These are phyloP conservation scores for Fusarium sp. DNA, from an alignment of 2,329 filamentous ascomycete genomes.

Conservation along the genomic window DNA sequence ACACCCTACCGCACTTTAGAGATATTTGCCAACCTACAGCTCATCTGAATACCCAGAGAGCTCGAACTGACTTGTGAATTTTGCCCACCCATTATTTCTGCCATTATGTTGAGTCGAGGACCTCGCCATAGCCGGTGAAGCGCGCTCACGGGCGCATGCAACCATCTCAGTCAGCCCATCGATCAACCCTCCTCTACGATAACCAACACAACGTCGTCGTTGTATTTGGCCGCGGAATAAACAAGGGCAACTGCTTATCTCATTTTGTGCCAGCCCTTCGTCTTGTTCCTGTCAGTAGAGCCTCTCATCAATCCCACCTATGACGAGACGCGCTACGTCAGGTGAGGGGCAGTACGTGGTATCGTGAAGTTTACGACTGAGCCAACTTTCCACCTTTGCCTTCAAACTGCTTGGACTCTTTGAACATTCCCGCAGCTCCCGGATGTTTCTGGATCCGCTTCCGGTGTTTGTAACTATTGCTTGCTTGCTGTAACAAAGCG, in stretches of 20 bases:
- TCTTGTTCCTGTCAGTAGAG: background rate
- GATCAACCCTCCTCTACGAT: background rate
- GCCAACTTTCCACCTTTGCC: background rate
- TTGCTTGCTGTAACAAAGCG: background rate
- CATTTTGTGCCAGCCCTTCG: background rate
- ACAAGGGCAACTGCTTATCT: no score
- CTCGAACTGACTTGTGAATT: no score
- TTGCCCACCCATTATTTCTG: background rate
- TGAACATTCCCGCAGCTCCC: no score
- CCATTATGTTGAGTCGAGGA: background rate
- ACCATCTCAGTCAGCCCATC: background rate
- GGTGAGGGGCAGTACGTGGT: conserved; percentile 37
- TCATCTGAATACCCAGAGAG: no score
- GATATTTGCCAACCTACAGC: background rate
- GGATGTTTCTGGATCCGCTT: background rate
- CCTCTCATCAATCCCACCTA: background rate
- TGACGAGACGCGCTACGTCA: conserved; percentile 35
- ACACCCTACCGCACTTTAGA: background rate
- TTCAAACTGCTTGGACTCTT: background rate
- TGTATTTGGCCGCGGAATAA: no score
- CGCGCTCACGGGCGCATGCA: background rate
- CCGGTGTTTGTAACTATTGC: background rate
- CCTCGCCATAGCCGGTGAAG: background rate
- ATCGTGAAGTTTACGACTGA: conserved; percentile 16
- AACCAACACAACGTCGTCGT: background rate